Evolutionary conservation across 257 asterid species (phyloP).

Genomic region (Petunia axillaris): DNA sequence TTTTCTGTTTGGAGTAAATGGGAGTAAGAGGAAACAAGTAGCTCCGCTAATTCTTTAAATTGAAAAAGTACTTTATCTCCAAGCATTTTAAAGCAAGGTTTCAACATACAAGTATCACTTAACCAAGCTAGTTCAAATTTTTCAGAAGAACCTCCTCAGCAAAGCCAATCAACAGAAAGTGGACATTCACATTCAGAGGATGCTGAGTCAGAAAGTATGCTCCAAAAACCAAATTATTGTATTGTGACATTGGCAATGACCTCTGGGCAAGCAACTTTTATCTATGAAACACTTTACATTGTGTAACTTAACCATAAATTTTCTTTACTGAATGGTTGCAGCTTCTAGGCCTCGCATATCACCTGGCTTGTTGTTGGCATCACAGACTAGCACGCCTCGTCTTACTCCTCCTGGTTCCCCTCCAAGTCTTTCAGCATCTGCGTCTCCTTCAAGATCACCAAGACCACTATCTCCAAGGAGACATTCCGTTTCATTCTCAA

Average conservation of each 20-base stretch:
- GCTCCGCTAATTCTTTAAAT: neutral
- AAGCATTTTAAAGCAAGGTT: slow-evolving; percentile 1
- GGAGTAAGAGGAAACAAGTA: neutral
- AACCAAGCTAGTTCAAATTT: slow-evolving; percentile 32
- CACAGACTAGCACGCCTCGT: slow-evolving; percentile 83
- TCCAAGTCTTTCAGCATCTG: slow-evolving; percentile 79
- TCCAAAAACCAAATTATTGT: neutral
- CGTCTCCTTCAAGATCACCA: slow-evolving; percentile 78
- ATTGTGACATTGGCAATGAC: neutral
- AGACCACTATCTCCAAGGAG: slow-evolving; percentile 81
- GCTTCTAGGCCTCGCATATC: slow-evolving; percentile 63
- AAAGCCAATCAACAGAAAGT: slow-evolving; percentile 56
- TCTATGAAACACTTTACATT: neutral
- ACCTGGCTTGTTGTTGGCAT: slow-evolving; percentile 65
- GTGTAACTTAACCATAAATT: neutral
- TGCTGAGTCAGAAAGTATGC: slow-evolving; percentile 60
- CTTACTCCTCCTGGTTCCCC: slow-evolving; percentile 91
- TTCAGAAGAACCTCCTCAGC: slow-evolving; percentile 52
- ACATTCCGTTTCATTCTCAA: slow-evolving; percentile 73
- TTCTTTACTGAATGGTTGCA: slow-evolving; percentile 31
- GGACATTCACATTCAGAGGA: slow-evolving; percentile 56
- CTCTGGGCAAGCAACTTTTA: neutral
- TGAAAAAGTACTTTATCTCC: neutral
- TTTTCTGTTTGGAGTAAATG: slow-evolving; percentile 8
- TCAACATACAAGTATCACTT: slow-evolving; percentile 18